phyloP scores from a whole-genome alignment of 257 asterid species.

The Lycium barbarum region DNA sequence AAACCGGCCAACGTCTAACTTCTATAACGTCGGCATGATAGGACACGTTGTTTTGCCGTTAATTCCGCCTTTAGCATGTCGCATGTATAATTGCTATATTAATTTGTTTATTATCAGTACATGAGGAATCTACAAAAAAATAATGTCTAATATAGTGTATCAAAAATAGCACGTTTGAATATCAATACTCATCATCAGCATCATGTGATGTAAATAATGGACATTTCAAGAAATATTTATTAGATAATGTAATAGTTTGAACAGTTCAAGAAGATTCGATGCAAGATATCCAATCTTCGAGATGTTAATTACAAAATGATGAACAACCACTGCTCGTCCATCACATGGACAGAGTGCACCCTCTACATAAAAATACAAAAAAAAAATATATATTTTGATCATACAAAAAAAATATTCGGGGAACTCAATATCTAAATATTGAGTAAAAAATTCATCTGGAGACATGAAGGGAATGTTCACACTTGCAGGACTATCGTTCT shows the following conservation, averaged over 20 bases:
- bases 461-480: not conserved
- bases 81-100: not conserved
- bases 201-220: conserved; percentile 29
- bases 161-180: not conserved
- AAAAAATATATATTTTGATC: conserved; percentile 29
- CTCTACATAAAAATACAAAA: conserved; percentile 29
- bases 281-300: conserved; percentile 26
- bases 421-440: conserved; percentile 46
- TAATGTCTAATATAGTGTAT: not conserved
- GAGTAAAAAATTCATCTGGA: conserved; percentile 38
- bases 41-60: conserved; percentile 31
- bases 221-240: conserved; percentile 18
- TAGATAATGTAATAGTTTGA: conserved; percentile 17
- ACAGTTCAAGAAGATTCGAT: conserved; percentile 36
- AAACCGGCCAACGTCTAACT: conserved; percentile 44
- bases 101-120: not conserved
- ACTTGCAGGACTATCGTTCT: conserved; percentile 56
- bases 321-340: conserved; percentile 68
- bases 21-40: conserved; percentile 44
- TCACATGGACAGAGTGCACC: conserved; percentile 70
- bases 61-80: conserved; percentile 34
- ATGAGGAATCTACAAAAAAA: not conserved
- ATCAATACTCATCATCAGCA: not conserved
- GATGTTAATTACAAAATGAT: conserved; percentile 27
- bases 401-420: conserved; percentile 17